Evolutionary conservation across 352 stramenopile species (phyloP).

Genomic region (Globisporangium acanthophoron): DNA sequence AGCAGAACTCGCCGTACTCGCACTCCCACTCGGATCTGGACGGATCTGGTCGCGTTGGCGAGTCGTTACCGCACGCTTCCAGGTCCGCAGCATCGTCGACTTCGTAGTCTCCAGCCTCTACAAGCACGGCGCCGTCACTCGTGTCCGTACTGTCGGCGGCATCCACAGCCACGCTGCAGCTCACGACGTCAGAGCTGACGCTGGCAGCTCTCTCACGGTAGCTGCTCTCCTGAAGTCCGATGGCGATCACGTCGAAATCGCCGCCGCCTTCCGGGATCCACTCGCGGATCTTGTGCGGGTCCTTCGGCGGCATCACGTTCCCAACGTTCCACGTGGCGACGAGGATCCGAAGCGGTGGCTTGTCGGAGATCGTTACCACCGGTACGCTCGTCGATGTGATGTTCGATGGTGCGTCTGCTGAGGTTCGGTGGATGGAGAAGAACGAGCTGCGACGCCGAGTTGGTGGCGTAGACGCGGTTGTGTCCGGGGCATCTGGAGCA

Average conservation of each 20-base stretch:
- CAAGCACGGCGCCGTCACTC: background rate
- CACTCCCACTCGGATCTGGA: conserved; percentile 11
- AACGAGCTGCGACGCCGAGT: conserved; percentile 4
- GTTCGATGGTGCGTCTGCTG: background rate
- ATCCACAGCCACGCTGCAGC: background rate
- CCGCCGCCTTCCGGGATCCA: conserved; percentile 80
- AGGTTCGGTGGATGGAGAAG: background rate
- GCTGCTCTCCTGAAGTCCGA: conserved; percentile 80
- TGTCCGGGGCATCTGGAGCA: background rate
- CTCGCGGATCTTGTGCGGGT: conserved; percentile 33
- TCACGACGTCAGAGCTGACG: background rate
- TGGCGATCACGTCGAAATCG: conserved; percentile 77
- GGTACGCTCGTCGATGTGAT: background rate
- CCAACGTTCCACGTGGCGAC: conserved; percentile 82
- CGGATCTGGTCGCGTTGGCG: background rate
- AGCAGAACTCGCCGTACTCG: conserved; percentile 19
- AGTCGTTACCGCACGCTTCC: background rate
- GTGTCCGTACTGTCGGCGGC: background rate
- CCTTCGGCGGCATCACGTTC: conserved; percentile 75
- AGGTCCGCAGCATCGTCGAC: background rate
- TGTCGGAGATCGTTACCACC: background rate
- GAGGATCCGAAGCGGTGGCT: conserved; percentile 40
- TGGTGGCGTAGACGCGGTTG: background rate
- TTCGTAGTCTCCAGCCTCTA: background rate
- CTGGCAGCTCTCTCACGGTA: conserved; percentile 46